Base-by-base conservation (phyloP, 2,329 filamentous ascomycete species). In the Neopestalotiopsis sp. region DNA sequence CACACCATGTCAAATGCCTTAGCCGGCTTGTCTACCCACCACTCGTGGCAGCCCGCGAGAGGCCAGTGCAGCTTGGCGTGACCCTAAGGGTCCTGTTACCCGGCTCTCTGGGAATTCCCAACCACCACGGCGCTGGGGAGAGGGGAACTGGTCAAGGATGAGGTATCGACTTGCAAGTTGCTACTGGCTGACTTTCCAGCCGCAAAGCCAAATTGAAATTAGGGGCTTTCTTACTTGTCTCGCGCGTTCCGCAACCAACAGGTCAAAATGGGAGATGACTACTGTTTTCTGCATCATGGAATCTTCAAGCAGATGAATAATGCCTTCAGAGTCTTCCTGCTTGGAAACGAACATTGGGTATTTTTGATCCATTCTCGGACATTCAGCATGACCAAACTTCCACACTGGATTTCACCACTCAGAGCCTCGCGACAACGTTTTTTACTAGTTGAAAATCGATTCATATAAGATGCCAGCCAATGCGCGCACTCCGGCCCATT, bases 71-170 rank as follows among this genome's bases (percentile, higher is more conserved):
- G 5, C 45, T 53, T 53, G 45, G 45, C 45, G 45, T 17, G n/a
- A 53, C 45, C 45, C 45, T 53, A 53, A 53, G 45, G 45, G 45
- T 53, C 45, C 14, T 53, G 45, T 53, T 20, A 53, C 45, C 24
- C 45, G n/a, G 14, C 45, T 53, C 45, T 53, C n/a, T 53, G 45
- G 45, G 45, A 53, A 53, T n/a, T 53, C 17, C 45, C 45, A 53
- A 53, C 45, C 45, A 20, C 24, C 24, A 24, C 24, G 24, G 24
- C 45, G n/a, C 45, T n/a, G 45, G 45, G 45, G 45, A 13, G 17
- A n/a, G n/a, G 45, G 45, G 45, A 53, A 53, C 45, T 53, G 17
- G 45, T 53, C 45, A 53, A 53, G 45, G 45, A 53, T 53, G 45
- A 53, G 45, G 42, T 14, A 49, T 10, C 34, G 34, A 38, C 42